Evolutionary conservation across 2,329 filamentous ascomycete species (phyloP).

Genomic region (Elsinoe perseae): DNA sequence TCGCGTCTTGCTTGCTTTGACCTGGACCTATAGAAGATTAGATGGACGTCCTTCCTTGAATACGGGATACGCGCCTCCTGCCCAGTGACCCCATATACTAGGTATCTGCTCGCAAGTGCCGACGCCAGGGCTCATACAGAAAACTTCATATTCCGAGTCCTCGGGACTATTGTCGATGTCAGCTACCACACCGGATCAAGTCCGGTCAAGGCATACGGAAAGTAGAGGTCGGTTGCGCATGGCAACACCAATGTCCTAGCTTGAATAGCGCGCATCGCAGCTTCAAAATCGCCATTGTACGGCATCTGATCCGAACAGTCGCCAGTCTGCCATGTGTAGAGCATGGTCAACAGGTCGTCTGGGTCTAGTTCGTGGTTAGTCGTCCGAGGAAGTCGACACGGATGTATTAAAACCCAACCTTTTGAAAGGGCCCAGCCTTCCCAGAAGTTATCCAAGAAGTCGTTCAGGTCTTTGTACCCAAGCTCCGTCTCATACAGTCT

Average conservation of each 20-base stretch:
- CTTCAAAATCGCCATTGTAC: constrained; percentile 52
- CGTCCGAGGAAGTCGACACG: not conserved
- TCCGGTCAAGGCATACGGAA: constrained; percentile 48
- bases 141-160: constrained; percentile 67
- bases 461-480: constrained; percentile 58
- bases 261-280: constrained; percentile 60
- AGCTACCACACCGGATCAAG: not conserved
- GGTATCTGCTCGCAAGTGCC: constrained; percentile 49
- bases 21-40: constrained; percentile 50
- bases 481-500: constrained; percentile 58
- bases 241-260: constrained; percentile 66
- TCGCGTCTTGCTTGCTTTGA: constrained; percentile 60
- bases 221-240: constrained; percentile 68
- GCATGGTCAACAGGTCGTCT: constrained; percentile 66
- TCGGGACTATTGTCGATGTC: constrained; percentile 49
- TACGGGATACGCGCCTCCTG: constrained; percentile 37
- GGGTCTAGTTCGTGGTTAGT: constrained; percentile 47
- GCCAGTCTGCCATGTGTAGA: constrained; percentile 69
- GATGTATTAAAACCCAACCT: constrained; percentile 32
- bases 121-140: constrained; percentile 51
- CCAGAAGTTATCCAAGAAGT: constrained; percentile 70
- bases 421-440: constrained; percentile 65
- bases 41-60: not conserved
- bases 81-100: constrained; percentile 57
- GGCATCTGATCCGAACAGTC: constrained; percentile 62